These are phyloP conservation scores for Stemphylium lycopersici DNA, from an alignment of 2,329 filamentous ascomycete genomes.

Conservation along the genomic window DNA sequence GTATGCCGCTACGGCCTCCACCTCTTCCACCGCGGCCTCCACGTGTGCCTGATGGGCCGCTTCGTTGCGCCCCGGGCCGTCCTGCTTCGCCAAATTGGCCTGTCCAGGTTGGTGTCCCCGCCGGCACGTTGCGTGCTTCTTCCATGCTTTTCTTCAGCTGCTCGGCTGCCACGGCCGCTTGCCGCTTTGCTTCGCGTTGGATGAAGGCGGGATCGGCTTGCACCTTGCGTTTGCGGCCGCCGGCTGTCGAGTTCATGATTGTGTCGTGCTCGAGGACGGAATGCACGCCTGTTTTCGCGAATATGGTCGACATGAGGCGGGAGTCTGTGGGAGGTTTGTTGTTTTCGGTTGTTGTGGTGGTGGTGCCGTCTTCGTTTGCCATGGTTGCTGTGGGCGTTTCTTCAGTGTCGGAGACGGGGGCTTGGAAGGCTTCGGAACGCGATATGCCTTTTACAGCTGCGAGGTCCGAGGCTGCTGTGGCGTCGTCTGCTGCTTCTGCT, in stretches of 20 bases:
- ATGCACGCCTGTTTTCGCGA: conserved; percentile 83
- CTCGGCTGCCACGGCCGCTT: conserved; percentile 77
- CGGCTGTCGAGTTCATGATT: conserved; percentile 64
- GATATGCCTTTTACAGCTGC: conserved; percentile 51
- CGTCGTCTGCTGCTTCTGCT: conserved; percentile 15
- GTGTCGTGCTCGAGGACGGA: conserved; percentile 93
- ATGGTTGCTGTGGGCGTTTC: conserved; percentile 23
- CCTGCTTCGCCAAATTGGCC: conserved; percentile 81
- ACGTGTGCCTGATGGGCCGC: conserved; percentile 47
- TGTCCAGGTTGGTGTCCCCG: conserved; percentile 93
- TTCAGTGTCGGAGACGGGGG: conserved; percentile 32
- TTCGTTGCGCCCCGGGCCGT: conserved; percentile 55
- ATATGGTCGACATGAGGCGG: conserved; percentile 86
- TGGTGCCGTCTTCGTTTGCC: conserved; percentile 17
- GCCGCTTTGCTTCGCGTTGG: conserved; percentile 78
- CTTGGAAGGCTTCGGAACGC: conserved; percentile 52
- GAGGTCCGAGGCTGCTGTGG: conserved; percentile 37
- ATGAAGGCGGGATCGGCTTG: conserved; percentile 79
- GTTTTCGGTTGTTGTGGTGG: neutral
- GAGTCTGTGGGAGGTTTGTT: conserved; percentile 50
- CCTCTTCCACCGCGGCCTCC: conserved; percentile 49
- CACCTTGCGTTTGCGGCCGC: conserved; percentile 65
- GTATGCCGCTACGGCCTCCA: conserved; percentile 47
- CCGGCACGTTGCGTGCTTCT: conserved; percentile 72
- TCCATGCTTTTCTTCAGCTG: conserved; percentile 76